These are phyloP conservation scores for Entomortierella chlamydospora DNA, from an alignment of 192 early-diverging fungal species.

Conservation along the genomic window DNA sequence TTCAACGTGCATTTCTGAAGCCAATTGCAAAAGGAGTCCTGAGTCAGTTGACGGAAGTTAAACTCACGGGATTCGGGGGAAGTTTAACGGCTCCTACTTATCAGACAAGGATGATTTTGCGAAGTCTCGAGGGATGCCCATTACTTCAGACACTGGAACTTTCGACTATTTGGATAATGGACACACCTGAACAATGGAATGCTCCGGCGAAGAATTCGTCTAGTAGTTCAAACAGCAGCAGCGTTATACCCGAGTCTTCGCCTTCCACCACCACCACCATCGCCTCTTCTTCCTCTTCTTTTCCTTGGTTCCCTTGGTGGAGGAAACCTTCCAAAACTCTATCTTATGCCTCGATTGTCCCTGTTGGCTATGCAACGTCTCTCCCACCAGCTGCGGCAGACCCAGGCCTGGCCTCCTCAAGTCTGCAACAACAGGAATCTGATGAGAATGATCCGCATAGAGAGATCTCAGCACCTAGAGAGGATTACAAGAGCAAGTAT, in stretches of 20 bases:
- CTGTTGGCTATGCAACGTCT: too few species aligned
- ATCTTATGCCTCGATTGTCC: too few species aligned
- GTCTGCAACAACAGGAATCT: too few species aligned
- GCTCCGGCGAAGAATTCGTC: background rate
- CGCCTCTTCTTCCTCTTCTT: too few species aligned
- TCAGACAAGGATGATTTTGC: constrained; percentile 15
- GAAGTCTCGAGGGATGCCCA: constrained; percentile 12
- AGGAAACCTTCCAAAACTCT: too few species aligned
- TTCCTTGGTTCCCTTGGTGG: background rate
- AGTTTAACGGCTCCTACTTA: constrained; percentile 4
- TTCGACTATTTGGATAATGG: constrained; percentile 2
- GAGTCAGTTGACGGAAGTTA: constrained; percentile 10
- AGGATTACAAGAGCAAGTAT: background rate
- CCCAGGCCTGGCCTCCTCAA: too few species aligned
- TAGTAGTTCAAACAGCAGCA: background rate
- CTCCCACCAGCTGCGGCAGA: too few species aligned
- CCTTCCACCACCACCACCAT: too few species aligned
- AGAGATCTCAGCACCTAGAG: background rate
- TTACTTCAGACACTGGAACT: constrained; percentile 17
- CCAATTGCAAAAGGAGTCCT: constrained; percentile 10
- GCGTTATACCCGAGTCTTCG: background rate
- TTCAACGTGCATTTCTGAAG: constrained; percentile 1
- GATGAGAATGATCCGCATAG: background rate
- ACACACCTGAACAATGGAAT: constrained; percentile 5
- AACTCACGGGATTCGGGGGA: background rate